Evolutionary conservation across 495 filamentous ascomycete genomes (phyloP), one percentile per base, ranked within the genome.

Genomic region (Trichoderma virens): DNA sequence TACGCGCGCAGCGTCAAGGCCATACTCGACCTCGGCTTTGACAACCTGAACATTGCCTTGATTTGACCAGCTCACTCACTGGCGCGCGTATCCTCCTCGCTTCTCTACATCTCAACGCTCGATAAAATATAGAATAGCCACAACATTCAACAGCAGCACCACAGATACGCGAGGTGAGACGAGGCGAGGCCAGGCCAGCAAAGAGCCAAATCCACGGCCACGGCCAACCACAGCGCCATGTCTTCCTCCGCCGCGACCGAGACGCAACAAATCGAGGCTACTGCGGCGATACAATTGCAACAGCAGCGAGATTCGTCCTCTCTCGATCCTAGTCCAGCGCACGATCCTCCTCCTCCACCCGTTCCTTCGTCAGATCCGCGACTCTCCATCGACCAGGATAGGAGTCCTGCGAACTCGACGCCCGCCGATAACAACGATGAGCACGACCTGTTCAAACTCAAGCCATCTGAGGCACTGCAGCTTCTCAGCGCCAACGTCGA

Each of bases 401-500:
- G 20, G 16, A 56, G 51, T 18, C 27, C 51, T 16, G 25, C 9
- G 13, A 28, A 65, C 32, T 59, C 69, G 0, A 68, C 72, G 25
- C 76, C 79, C 7, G 67, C 70, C 5, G 72, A 74, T 34, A 70
- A 65, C 35, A 65, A 64, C 60, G 70, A 70, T 43, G 68, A 63
- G 62, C 70, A 78, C 39, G 88, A 91, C 70, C 83, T 96, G 62
- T 90, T 90, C 75, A 83, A 84, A 27, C 79, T 98, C 41, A 74
- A 84, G 0, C 86, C 92, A 0, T 80, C 86, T 31, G 84, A 84
- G 0, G 93, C 93, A n/a, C 78, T 98, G 67, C 89, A 88, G 66
- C 77, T 96, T 62, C 82, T 98, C 5, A 85, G 85, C 56, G 76
- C 82, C 28, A 85, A 87, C 31, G 77, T 97, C 64, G 89, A 95